Evolutionary conservation across 306 rosid species (phyloP), one percentile per base, ranked within the genome.

Genomic region (Dalbergia cochinchinensis): DNA sequence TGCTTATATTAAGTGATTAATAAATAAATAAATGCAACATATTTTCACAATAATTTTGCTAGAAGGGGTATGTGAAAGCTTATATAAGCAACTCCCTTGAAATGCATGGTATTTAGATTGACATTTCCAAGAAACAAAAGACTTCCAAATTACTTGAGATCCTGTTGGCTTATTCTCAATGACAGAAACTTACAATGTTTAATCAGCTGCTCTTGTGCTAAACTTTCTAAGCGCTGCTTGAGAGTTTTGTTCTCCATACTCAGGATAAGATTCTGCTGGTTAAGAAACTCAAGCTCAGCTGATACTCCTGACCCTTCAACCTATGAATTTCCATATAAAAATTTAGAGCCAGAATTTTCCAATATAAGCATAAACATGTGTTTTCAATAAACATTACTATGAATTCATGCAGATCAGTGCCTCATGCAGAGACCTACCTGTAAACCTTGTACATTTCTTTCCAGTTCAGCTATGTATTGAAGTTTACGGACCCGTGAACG

Each of bases 381-480:
- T 37, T 75, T 80, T 65, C 44, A 78, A 39, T 33, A 41, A 71
- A 71, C n/a, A 14, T 37, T 73, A 79, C 66, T 57, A 48, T 45
- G 31, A 50, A 64, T 60, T 7, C 60, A 72, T 65, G 48, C 53
- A 54, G 15, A 33, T 55, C 31, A 57, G 69, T 50, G 74, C 82
- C 75, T 44, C 80, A 73, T 77, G 54, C 75, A 15, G 66, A 82
- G 74, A 83, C 92, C 84, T 88, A 85, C 99, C 97, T 91, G 98
- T 79, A 95, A 87, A 85, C 87, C 92, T 83, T 95, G 98, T 44
- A 95, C 98, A 74, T 91, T 95, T 82, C 96, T 93, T 86, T 95
- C 99, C 81, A 95, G 90, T 87, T 95, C 99, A 68, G 99, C 97
- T 68, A 95, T 95, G 89, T 95, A 95, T 80, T 95, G 99, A 85